Base-by-base conservation (phyloP, 2,329 filamentous ascomycete genomes). In the Cadophora gregata region DNA sequence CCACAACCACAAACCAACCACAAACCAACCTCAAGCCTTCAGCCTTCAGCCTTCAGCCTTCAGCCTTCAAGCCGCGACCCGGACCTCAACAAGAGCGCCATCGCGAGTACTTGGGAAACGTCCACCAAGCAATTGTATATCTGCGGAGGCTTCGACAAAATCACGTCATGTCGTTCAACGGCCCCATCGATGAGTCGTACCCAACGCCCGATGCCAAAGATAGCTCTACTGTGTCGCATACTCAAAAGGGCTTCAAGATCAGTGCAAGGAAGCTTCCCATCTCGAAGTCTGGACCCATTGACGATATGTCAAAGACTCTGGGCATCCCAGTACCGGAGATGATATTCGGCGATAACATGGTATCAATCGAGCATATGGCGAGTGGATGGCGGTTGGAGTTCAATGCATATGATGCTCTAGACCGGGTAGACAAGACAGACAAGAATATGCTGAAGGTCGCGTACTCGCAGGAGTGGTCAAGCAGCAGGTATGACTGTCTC, bases 331-430 rank as follows among this genome's bases (percentile, higher is more conserved):
- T 95, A 48, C 96, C 96, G 9, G 96, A 99, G 82, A 99, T 99
- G 96, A 99, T 99, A 71, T 99, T 99, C 77, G 96, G 96, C 69
- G 94, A 99, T 82, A 99, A 99, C 79, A 82, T 91, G 66, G 89
- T 97, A 48, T 81, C 87, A 7, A 85, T 99, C 67, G 83, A 88
- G 62, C 93, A 98, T 80, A 69, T 81, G n/a, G 84, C 86, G 24
- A 88, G 86, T n/a, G 87, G 88, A 53, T 99, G 93, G 93, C 82
- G 83, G 53, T 83, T 98, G 69, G 81, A 85, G 62, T 99, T 98
- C 83, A 90, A 90, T 77, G 91, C 96, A 25, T 91, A 89, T 73
- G 93, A 95, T 77, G 96, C 95, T 27, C 85, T 99, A 70, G 93
- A 97, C 79, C 84, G 85, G 67, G 96, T 99, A 59, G 95, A 97